Evolutionary conservation across 2,329 filamentous ascomycete species (phyloP).

Genomic region (Teratosphaeria epicoccoides): DNA sequence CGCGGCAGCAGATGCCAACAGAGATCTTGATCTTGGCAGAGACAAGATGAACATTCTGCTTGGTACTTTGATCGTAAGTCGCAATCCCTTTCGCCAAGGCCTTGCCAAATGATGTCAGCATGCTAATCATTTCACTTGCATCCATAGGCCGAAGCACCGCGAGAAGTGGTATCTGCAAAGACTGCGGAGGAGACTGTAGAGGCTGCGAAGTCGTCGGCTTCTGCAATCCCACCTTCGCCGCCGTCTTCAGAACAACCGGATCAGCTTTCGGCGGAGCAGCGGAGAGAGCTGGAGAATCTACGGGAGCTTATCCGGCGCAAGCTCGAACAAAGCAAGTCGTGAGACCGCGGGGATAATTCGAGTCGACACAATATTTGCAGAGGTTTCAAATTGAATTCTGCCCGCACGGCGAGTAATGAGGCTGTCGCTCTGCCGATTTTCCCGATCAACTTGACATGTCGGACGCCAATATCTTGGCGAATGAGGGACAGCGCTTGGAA

Average conservation of each 20-base stretch:
- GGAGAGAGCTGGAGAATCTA: conserved; percentile 23
- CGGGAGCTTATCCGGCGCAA: conserved; percentile 27
- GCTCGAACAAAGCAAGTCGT: conserved; percentile 20
- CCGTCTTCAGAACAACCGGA: conserved; percentile 24
- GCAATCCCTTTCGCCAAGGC: conserved; percentile 10
- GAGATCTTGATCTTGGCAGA: conserved; percentile 38
- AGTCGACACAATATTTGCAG: neutral
- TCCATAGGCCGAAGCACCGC: conserved; percentile 32
- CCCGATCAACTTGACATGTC: neutral
- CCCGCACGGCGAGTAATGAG: neutral
- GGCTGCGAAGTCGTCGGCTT: conserved; percentile 13
- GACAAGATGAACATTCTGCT: conserved; percentile 43
- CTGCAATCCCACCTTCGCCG: conserved; percentile 18
- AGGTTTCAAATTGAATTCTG: neutral
- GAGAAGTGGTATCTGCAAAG: conserved; percentile 31
- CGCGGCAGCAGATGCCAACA: conserved; percentile 34
- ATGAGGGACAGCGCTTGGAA: too few species aligned
- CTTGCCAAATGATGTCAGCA: conserved; percentile 14
- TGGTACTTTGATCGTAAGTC: conserved; percentile 52
- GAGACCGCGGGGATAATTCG: conserved; percentile 4
- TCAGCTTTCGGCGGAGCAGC: conserved; percentile 25
- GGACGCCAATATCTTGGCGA: neutral
- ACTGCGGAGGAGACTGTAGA: conserved; percentile 21
- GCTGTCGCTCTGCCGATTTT: neutral
- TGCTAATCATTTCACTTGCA: conserved; percentile 15